A percentile compares a stretch with the other conserved stretches of the same genome.
phyloP scores from a whole-genome alignment of 164 flowering plant genomes.

The Amborella trichopoda region DNA sequence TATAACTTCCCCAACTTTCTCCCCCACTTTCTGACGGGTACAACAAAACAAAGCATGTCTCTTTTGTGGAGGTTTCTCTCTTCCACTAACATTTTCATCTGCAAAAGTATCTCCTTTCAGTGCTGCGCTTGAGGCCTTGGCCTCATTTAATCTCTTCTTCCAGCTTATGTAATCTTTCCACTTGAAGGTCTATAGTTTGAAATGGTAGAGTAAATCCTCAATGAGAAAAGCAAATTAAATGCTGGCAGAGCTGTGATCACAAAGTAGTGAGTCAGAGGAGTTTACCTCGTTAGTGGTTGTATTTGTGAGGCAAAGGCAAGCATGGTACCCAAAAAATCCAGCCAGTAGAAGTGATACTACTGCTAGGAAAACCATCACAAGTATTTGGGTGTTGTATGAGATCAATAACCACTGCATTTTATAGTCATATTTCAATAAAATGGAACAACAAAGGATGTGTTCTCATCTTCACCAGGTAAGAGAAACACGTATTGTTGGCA shows the following conservation, averaged over 20 bases:
- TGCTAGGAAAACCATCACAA: conserved; percentile 79
- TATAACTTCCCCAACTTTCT: conserved; percentile 18
- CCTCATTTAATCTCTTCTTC: conserved; percentile 66
- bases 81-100: neutral
- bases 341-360: conserved; percentile 61
- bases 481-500: neutral
- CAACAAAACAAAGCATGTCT: conserved; percentile 1
- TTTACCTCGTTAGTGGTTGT: conserved; percentile 92
- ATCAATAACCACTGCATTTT: conserved; percentile 74
- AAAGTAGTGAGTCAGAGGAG: neutral
- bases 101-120: conserved; percentile 19
- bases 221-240: neutral
- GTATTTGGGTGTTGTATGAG: conserved; percentile 86
- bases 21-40: conserved; percentile 37
- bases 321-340: conserved; percentile 84
- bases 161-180: conserved; percentile 78
- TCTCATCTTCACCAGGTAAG: too few species aligned
- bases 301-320: conserved; percentile 70
- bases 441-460: too few species aligned
- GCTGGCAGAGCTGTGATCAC: too few species aligned
- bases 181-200: conserved; percentile 54
- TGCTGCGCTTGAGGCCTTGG: conserved; percentile 67
- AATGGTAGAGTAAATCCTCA: neutral
- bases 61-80: neutral
- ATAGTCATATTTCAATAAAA: neutral